These are phyloP conservation scores for Aspergillus saccharolyticus DNA, from an alignment of 495 filamentous ascomycete species.

Conservation along the genomic window DNA sequence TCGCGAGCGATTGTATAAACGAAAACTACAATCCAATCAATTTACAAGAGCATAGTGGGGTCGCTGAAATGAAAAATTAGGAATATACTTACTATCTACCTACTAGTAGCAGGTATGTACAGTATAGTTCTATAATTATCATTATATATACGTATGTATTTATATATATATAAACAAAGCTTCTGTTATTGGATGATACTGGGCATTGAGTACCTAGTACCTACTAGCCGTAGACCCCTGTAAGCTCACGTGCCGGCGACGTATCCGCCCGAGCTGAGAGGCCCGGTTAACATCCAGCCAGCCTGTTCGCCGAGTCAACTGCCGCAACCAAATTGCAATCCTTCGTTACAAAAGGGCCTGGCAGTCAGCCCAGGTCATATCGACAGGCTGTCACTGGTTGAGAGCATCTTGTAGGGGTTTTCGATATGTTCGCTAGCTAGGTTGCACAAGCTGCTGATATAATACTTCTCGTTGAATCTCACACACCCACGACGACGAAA, in stretches of 20 bases:
- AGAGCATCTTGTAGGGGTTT: background rate
- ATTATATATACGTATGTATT: no score
- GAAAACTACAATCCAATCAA: background rate
- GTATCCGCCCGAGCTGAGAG: background rate
- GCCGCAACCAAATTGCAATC: background rate
- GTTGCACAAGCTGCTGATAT: background rate
- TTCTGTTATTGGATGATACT: no score
- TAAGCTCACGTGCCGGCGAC: background rate
- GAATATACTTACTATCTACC: no score
- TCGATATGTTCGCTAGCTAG: slow-evolving; percentile 1
- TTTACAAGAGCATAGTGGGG: no score
- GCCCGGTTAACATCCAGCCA: background rate
- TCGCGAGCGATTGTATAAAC: background rate
- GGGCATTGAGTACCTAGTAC: no score
- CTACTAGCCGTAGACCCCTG: no score
- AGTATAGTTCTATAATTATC: no score
- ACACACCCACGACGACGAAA: background rate
- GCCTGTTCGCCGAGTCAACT: background rate
- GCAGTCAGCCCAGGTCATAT: background rate
- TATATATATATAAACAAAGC: no score
- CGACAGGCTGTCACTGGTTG: background rate
- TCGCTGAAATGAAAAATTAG: no score
- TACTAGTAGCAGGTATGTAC: no score
- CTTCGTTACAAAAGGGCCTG: background rate
- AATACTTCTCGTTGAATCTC: background rate